Evolutionary conservation across 306 rosid species (phyloP).

Genomic region (Ormosia semicastrata): DNA sequence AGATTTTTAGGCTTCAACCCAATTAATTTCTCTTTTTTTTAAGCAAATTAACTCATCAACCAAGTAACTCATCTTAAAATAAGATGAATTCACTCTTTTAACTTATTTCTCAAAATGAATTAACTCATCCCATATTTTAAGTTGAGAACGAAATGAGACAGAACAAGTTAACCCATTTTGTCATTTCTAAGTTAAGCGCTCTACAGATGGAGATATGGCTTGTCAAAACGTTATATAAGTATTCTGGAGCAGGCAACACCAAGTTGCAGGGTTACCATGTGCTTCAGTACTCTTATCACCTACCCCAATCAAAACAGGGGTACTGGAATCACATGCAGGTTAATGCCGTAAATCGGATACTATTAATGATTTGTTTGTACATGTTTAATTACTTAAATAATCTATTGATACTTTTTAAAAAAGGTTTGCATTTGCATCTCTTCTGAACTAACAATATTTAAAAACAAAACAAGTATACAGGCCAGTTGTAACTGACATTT

Average conservation of each 20-base stretch:
- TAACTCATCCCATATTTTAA: too few relatives aligned
- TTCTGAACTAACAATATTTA: neutral
- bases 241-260: constrained; percentile 19
- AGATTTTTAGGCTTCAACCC: too few relatives aligned
- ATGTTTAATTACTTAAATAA: neutral
- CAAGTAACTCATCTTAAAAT: too few relatives aligned
- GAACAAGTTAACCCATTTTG: too few relatives aligned
- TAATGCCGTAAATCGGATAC: neutral
- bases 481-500: neutral
- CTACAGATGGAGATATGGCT: constrained; percentile 27
- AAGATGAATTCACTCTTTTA: too few relatives aligned
- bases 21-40: too few relatives aligned
- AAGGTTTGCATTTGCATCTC: neutral
- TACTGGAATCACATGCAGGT: constrained; percentile 21
- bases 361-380: neutral
- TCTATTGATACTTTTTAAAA: neutral
- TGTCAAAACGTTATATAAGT: neutral
- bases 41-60: too few relatives aligned
- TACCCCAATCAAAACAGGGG: constrained; percentile 18
- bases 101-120: too few relatives aligned
- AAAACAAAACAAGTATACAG: neutral
- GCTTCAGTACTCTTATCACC: constrained; percentile 24
- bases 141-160: too few relatives aligned
- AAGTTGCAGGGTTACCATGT: constrained; percentile 19
- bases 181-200: constrained; percentile 28